phyloP scores from a whole-genome alignment of 169 alveolate genomes.

The Fabrea salina region DNA sequence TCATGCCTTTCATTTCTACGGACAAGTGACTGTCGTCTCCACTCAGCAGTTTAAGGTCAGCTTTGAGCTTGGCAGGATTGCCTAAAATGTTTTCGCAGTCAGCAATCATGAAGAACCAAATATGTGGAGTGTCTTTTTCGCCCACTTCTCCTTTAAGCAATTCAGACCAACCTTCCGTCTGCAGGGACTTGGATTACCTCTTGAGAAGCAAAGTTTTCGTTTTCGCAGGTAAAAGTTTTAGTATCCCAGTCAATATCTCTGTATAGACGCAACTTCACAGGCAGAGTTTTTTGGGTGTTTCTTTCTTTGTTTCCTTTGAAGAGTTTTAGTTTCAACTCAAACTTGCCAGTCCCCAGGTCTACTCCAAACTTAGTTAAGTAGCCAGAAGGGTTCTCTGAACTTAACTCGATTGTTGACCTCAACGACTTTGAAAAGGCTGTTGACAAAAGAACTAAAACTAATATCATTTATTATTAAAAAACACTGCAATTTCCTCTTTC shows the following conservation, averaged over 20 bases:
- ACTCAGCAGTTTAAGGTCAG: slow-evolving; percentile 1
- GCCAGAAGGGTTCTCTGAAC: not conserved
- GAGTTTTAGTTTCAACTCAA: not conserved
- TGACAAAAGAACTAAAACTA: not conserved
- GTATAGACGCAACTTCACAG: not conserved
- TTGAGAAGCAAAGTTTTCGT: not conserved
- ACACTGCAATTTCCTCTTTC: too few species aligned
- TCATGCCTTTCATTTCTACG: slow-evolving; percentile 28
- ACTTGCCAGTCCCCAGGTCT: slow-evolving; percentile 20
- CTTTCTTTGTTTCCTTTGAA: not conserved
- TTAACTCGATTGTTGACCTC: not conserved
- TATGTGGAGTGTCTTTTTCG: not conserved
- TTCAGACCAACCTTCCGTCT: slow-evolving; percentile 29
- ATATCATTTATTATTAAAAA: not conserved
- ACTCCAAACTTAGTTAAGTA: slow-evolving; percentile 18
- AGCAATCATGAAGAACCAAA: slow-evolving; percentile 14
- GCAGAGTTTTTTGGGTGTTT: not conserved
- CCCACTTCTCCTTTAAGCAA: not conserved
- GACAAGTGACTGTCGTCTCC: slow-evolving; percentile 14
- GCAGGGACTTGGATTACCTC: not conserved
- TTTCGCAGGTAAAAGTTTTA: not conserved
- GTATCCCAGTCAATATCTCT: slow-evolving; percentile 28
- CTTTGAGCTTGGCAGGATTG: not conserved
- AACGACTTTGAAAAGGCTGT: not conserved
- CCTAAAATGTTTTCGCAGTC: slow-evolving; percentile 15